Base-by-base conservation (phyloP, 1,284 basidiomycete species). In the Clitocybe nebularis region DNA sequence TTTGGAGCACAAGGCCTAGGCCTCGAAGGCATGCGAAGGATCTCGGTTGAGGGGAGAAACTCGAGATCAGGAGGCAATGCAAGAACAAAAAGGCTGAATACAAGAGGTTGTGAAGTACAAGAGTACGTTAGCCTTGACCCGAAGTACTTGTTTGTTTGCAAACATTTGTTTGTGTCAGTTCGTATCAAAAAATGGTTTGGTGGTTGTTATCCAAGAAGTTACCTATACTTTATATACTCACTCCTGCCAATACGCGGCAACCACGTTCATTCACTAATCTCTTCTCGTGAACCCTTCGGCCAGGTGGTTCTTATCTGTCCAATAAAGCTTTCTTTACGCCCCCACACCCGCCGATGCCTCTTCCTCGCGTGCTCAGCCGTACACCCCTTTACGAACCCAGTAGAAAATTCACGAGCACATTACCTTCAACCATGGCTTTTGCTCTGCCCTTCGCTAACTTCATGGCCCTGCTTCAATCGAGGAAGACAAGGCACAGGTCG, bases 401-500 rank as follows among this genome's bases (percentile, higher is more conserved):
- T 22, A 36, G 47, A 52, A 47, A 49, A 37, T 45, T 49, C 37
- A 19, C 47, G 49, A 43, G 37, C 53, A 32, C 43, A 28, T 23
- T 39, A 3, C 37, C 45, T 23, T 43, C 41, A 34, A 17, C 51
- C 28, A 50, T 55, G 45, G 48, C 53, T n/a, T 41, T 43, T 37
- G 36, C 38, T 19, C 25, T 47, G 38, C 49, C 54, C 22, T 25
- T 59, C 36, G 45, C 57, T 38, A 47, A 49, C 28, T 40, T 58
- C 21, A 34, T 60, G 33, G 47, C 54, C 26, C 50, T 54, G 28
- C 42, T 59, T 39, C 56, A 57, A 40, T 52, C 57, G 32, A 38
- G 64, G 37, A 67, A 66, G 56, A 34, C 61, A 33, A 68, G 64
- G 40, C 66, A 74, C 25, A 68, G 75, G 42, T 72, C 75, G 1